phyloP scores from a whole-genome alignment of 495 filamentous ascomycete genomes.

The Penicillium longicatenatum region DNA sequence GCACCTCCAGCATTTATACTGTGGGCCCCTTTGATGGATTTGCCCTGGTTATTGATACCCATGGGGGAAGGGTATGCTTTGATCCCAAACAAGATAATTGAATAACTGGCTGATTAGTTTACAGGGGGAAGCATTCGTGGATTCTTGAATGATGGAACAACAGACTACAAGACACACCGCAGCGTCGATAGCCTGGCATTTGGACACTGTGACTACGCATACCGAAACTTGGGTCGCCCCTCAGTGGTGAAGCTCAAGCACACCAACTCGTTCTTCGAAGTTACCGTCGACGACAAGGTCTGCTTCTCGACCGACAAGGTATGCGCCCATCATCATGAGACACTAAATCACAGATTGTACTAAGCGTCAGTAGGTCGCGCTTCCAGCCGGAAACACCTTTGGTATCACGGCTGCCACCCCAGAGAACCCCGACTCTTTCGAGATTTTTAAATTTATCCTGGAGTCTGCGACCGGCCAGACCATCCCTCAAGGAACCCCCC shows the following conservation, averaged over 20 bases:
- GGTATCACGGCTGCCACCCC: conserved; percentile 86
- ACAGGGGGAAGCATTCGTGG: conserved; percentile 80
- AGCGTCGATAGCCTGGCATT: conserved; percentile 86
- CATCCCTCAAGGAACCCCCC: conserved; percentile 29
- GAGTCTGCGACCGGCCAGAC: conserved; percentile 46
- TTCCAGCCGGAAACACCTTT: conserved; percentile 82
- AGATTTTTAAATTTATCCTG: conserved; percentile 83
- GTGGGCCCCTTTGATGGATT: conserved; percentile 83
- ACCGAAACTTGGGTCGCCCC: conserved; percentile 87
- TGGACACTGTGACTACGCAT: conserved; percentile 86
- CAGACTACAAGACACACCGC: conserved; percentile 76
- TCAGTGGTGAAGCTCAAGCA: conserved; percentile 75
- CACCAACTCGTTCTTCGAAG: conserved; percentile 61
- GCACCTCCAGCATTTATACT: conserved; percentile 78
- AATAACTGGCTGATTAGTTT: conserved; percentile 15
- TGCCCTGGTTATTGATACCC: conserved; percentile 82
- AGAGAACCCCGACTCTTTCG: conserved; percentile 91
- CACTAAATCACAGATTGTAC: background rate
- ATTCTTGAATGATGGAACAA: conserved; percentile 90
- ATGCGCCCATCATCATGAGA: background rate
- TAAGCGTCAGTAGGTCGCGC: conserved; percentile 42
- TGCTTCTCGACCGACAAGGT: conserved; percentile 85
- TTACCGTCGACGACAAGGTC: conserved; percentile 75
- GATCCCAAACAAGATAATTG: background rate
- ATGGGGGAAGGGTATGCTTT: conserved; percentile 66